These are phyloP conservation scores for Thermothielavioides terrestris DNA, from an alignment of 495 filamentous ascomycete genomes.

Conservation along the genomic window DNA sequence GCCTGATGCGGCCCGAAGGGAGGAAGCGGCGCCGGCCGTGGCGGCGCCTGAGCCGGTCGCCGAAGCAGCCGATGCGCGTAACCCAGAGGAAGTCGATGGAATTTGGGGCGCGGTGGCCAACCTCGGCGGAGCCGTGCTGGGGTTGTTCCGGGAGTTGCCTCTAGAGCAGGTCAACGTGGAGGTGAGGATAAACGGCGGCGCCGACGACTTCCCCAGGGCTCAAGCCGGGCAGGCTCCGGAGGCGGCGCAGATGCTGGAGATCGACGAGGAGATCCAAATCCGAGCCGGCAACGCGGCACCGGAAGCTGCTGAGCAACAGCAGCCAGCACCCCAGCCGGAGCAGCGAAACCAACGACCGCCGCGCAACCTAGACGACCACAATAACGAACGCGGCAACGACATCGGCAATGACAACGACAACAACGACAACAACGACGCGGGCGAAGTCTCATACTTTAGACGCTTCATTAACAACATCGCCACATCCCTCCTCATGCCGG, in stretches of 20 bases:
- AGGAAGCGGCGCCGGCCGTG: background rate
- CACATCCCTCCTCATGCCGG: slow-evolving; percentile 34
- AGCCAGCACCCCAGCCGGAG: background rate
- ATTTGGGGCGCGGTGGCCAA: slow-evolving; percentile 6
- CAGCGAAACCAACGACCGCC: background rate
- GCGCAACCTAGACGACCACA: slow-evolving; percentile 1
- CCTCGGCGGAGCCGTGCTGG: slow-evolving; percentile 9
- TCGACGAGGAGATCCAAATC: slow-evolving; percentile 24
- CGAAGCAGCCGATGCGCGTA: background rate
- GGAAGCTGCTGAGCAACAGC: background rate
- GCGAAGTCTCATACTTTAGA: slow-evolving; percentile 7
- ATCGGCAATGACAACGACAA: slow-evolving; percentile 1
- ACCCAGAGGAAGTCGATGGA: slow-evolving; percentile 7
- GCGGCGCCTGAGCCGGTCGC: background rate
- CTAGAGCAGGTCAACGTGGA: slow-evolving; percentile 16
- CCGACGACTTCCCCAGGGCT: slow-evolving; percentile 30
- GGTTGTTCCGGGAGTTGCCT: slow-evolving; percentile 21
- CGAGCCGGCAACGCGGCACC: slow-evolving; percentile 4
- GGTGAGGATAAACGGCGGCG: slow-evolving; percentile 33
- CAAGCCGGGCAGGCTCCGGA: slow-evolving; percentile 22
- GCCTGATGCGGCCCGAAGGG: slow-evolving; percentile 1
- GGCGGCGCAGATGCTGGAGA: slow-evolving; percentile 30
- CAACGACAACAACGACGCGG: slow-evolving; percentile 5
- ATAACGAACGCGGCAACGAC: background rate
- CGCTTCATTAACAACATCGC: slow-evolving; percentile 29